phyloP scores from a whole-genome alignment of 176 grass and related monocot genomes.

The Cocos nucifera region DNA sequence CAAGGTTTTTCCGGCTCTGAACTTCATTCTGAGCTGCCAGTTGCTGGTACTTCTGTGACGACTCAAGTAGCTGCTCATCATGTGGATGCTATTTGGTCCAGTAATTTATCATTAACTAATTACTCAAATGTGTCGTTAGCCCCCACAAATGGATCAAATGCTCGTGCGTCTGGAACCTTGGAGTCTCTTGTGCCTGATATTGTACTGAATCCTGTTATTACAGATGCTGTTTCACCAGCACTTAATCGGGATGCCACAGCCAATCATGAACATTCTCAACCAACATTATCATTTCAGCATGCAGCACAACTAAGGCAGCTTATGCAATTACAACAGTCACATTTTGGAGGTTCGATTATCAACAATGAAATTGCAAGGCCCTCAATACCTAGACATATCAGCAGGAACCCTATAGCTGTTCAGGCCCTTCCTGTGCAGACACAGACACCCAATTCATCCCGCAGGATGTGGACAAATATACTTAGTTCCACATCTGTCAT shows the following conservation, averaged over 20 bases:
- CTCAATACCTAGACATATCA: slow-evolving; percentile 50
- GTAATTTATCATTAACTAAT: background rate
- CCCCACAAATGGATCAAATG: slow-evolving; percentile 16
- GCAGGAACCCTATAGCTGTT: slow-evolving; percentile 35
- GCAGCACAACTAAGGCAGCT: slow-evolving; percentile 21
- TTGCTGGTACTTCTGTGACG: background rate
- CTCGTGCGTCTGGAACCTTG: slow-evolving; percentile 50
- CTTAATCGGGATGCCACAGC: background rate
- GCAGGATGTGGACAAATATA: slow-evolving; percentile 40
- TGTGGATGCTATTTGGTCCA: background rate
- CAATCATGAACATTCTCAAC: slow-evolving; percentile 32
- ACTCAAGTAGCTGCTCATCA: slow-evolving; percentile 8
- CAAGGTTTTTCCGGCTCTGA: slow-evolving; percentile 30
- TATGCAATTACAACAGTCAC: slow-evolving; percentile 20
- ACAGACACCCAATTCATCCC: slow-evolving; percentile 35
- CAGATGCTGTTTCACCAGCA: slow-evolving; percentile 37
- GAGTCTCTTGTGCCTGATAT: slow-evolving; percentile 52
- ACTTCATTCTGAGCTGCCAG: slow-evolving; percentile 24
- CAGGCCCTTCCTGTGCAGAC: slow-evolving; percentile 48
- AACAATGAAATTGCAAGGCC: slow-evolving; percentile 19
- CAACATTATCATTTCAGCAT: slow-evolving; percentile 17
- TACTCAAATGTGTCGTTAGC: background rate
- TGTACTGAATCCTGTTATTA: slow-evolving; percentile 37
- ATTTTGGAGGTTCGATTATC: slow-evolving; percentile 16
- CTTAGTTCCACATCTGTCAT: slow-evolving; percentile 21